Evolutionary conservation across 1,139 yeast species (phyloP).

Genomic region (Debaryomycetaceae sp.): DNA sequence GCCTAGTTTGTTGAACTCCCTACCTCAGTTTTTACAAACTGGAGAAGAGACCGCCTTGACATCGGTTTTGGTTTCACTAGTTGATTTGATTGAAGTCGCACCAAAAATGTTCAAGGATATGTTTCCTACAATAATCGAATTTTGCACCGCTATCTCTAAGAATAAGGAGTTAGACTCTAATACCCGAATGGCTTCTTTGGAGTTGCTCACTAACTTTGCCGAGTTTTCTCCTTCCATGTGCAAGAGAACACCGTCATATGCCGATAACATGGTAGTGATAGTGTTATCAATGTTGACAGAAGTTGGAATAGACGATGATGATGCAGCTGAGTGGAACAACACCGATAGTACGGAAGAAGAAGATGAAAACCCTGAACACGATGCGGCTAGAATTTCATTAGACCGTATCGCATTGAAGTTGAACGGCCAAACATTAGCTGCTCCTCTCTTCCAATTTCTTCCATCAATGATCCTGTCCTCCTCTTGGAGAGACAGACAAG

Average conservation of each 20-base stretch:
- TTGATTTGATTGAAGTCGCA: conserved; percentile 88
- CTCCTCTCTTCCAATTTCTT: conserved; percentile 79
- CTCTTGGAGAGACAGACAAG: conserved; percentile 94
- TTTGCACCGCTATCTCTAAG: conserved; percentile 77
- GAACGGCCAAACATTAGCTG: conserved; percentile 80
- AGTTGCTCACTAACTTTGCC: conserved; percentile 81
- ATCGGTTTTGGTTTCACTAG: conserved; percentile 81
- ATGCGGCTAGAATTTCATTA: conserved; percentile 89
- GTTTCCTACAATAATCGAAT: conserved; percentile 82
- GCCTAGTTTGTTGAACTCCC: conserved; percentile 79
- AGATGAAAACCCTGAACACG: conserved; percentile 83
- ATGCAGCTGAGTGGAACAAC: conserved; percentile 83
- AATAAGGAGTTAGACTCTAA: conserved; percentile 74
- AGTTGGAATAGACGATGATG: conserved; percentile 84
- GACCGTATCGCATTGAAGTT: conserved; percentile 84
- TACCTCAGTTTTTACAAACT: conserved; percentile 76
- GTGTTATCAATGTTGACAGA: conserved; percentile 89
- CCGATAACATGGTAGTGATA: conserved; percentile 67
- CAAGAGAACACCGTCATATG: conserved; percentile 70
- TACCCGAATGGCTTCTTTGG: conserved; percentile 84
- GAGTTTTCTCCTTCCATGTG: conserved; percentile 97
- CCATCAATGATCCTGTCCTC: conserved; percentile 76
- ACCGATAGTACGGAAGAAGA: conserved; percentile 76
- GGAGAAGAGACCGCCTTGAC: conserved; percentile 82
- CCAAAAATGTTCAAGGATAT: conserved; percentile 91